Evolutionary conservation across 768 basidiomycete species (phyloP), one percentile per base, ranked within the genome.

Genomic region (Kwoniella bestiolae): DNA sequence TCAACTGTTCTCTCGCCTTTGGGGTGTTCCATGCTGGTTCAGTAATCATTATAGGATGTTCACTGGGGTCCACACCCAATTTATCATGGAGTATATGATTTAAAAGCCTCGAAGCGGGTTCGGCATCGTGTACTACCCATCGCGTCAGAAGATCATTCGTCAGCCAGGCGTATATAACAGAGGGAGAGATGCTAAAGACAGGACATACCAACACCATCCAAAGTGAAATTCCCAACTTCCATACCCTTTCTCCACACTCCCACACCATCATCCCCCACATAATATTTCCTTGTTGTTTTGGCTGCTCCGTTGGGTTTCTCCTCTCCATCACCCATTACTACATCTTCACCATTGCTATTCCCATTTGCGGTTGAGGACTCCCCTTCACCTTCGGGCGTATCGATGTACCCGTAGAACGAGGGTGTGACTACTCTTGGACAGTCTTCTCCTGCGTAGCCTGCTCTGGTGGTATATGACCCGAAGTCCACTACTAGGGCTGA

Each of bases 371-470:
- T 31, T 7, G 56, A 26, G 5, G 56, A 31, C n/a, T 35, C 45
- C 1, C 47, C 18, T 28, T 35, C 45, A 6, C 47, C 18, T 21
- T 50, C 45, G 2, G 71, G 57, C 16, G 71, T 68, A 5, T 79
- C 75, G 45, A 85, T 85, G 80, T 88, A 94, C 32, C 94, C 94
- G 81, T 92, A 98, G 47, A 87, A 85, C 3, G 94, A 91, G 7
- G 96, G 91, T 68, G 95, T 87, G 67, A 97, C 88, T 18, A 91
- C 90, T 82, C 92, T 92, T 18, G 96, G 96, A 11, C 90, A 87
- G 76, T 98, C 96, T 82, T 98, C 95, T 50, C 96, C 96, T 11
- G 96, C 95, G 81, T 98, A 96, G 58, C 96, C 96, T 11, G 93
- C 92, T 78, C 96, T 89, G 59, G 94, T 83, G 8, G 92, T 90